Evolutionary conservation across 805 yeast species (phyloP), one percentile per base, ranked within the genome.

Genomic region (Saccharomycopsis fibuligera): DNA sequence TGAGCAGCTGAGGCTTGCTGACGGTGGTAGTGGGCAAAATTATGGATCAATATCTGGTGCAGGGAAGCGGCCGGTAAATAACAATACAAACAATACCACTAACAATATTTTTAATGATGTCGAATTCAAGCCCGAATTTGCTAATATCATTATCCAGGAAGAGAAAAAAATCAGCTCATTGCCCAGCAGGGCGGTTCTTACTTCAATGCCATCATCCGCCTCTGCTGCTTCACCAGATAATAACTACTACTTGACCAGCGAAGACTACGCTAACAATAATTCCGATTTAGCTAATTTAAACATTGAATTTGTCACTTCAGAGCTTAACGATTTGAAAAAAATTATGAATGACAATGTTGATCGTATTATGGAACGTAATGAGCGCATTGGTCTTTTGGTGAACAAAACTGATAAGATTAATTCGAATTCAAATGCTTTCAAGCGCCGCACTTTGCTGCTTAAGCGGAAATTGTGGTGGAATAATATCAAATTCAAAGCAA

Each of bases 331-430:
- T 58, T 85, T 84, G 22, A 69, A 82, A 55, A 75, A 75, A 45
- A 63, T 84, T 53, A 82, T 84, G 89, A 74, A 79, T 51, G 85
- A 81, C 52, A 85, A 84, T 58, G 79, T 84, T 47, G 87, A 81
- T 57, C 73, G 78, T 57, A 67, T 85, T 5, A 66, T 85, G 56
- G 77, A 75, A 55, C 70, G 93, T 38, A 90, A 89, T 4, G 91
- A 84, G 57, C 74, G 82, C 48, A 75, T 84, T 54, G 73, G 74
- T 56, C 61, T 73, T 33, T 69, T 84, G 55, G 87, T 85, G 24
- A 81, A 79, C 61, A 85, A 85, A 60, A 85, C 93, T 2, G 84
- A 82, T 56, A 68, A 77, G 44, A 72, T 85, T 63, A 82, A 78
- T 52, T 67, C 74, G 21, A 73, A 78, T 21, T 75, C 88, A 2